Conservation (phyloP, 164 flowering plant species). For the Magnolia kwangsiensis region DNA sequence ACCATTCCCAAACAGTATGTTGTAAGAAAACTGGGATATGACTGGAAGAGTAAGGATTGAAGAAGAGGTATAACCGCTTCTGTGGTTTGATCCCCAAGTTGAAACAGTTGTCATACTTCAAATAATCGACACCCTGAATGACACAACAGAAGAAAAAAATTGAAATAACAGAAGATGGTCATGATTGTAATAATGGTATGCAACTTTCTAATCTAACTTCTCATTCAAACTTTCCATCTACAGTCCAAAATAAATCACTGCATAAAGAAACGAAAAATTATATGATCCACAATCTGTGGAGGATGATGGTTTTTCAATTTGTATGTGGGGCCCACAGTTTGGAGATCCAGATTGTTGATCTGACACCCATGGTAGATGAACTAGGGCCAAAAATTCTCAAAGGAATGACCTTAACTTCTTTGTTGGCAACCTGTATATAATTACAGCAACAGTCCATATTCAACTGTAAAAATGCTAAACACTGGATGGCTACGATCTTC, state of each 20-base stretch:
- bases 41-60: not conserved
- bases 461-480: not conserved
- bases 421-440: not conserved
- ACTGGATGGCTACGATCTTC: not conserved
- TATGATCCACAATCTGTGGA: too few relatives aligned
- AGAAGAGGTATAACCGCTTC: constrained; percentile 48
- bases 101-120: constrained; percentile 97
- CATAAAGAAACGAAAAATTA: not conserved
- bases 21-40: not conserved
- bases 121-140: constrained; percentile 81
- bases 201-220: not conserved
- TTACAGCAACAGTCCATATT: not conserved
- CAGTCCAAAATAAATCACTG: not conserved
- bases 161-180: not conserved
- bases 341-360: not conserved
- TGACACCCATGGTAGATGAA: not conserved
- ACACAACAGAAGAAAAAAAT: not conserved
- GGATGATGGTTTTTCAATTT: not conserved
- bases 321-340: not conserved
- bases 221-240: not conserved
- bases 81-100: constrained; percentile 75
- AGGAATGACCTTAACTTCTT: not conserved
- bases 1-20: not conserved
- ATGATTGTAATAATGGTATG: not conserved
- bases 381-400: not conserved